Evolutionary conservation across 768 basidiomycete species (phyloP), one percentile per base, ranked within the genome.

Genomic region (Lentinula boryana): DNA sequence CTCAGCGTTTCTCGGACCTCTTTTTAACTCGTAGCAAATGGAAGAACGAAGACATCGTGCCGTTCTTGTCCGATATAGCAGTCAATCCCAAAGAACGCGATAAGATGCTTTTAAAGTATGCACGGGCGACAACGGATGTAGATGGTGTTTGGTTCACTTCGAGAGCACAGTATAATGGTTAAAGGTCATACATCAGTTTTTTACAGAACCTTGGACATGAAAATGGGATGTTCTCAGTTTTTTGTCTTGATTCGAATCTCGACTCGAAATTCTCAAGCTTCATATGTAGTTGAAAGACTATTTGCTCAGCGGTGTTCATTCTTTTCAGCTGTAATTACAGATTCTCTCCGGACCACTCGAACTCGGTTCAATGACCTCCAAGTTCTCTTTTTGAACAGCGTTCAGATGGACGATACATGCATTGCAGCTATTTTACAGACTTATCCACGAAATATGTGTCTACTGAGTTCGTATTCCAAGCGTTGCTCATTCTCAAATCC

Each of bases 61-160:
- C 89, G 4, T 98, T 95, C 74, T 75, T 98, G 12, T 72, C 78
- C 5, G 93, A 93, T 63, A 85, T 97, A 59, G 88, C 88, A 0
- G 78, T 94, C n/a, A 86, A 92, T 68, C 74, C 77, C 7, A 96
- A 97, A 72, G 93, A 93, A 68, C 80, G 91, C 43, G 95, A 98
- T 69, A 93, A 88, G 70, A 69, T 96, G 63, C 74, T 97, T 41
- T 81, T 93, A 46, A 98, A 94, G 74, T 91, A 89, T 68, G 91
- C 91, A 38, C 78, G 95, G 50, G 83, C 90, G 2, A 80, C 86
- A 46, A 91, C 87, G 56, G 88, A 90, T 56, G 68, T 78, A 0
- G 78, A 83, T 10, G 88, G 88, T 0, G 70, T 83, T 38, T 90
- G 84, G 81, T 96, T 93, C 71, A 90, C 88, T 1, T 81, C 89